These are phyloP conservation scores for Biancaea sappan DNA, from an alignment of 306 rosid genomes.

Conservation along the genomic window DNA sequence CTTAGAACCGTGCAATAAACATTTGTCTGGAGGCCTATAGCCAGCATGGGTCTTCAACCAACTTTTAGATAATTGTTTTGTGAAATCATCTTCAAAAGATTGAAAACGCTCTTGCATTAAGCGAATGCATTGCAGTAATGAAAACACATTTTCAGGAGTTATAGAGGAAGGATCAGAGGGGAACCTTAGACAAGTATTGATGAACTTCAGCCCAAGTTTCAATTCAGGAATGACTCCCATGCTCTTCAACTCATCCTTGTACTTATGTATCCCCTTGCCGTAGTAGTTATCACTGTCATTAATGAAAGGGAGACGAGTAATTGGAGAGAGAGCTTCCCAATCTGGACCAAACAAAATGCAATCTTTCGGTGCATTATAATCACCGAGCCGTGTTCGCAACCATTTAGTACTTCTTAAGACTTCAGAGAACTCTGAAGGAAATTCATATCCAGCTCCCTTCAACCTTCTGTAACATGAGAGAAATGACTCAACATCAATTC, in stretches of 20 bases:
- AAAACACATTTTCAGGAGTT: conserved; percentile 42
- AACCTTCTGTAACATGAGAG: conserved; percentile 53
- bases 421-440: conserved; percentile 36
- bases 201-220: conserved; percentile 53
- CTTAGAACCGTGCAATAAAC: conserved; percentile 52
- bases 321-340: conserved; percentile 64
- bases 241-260: conserved; percentile 56
- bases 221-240: conserved; percentile 56
- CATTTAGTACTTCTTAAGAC: conserved; percentile 43
- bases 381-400: conserved; percentile 60
- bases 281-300: conserved; percentile 52
- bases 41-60: conserved; percentile 76
- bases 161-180: conserved; percentile 46
- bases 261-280: conserved; percentile 50
- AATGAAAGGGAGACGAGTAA: conserved; percentile 70
- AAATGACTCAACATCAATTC: conserved; percentile 41
- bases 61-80: conserved; percentile 38
- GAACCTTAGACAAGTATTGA: conserved; percentile 42
- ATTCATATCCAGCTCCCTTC: conserved; percentile 15
- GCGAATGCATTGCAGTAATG: conserved; percentile 60
- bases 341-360: conserved; percentile 67
- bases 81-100: conserved; percentile 37
- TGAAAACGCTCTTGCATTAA: conserved; percentile 7
- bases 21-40: conserved; percentile 52
- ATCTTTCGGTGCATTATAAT: conserved; percentile 44